Percentiles rank a stretch among this genome's conserved stretches.
These are phyloP conservation scores for Magnolia kwangsiensis DNA, from an alignment of 164 flowering plant genomes.

Conservation along the genomic window DNA sequence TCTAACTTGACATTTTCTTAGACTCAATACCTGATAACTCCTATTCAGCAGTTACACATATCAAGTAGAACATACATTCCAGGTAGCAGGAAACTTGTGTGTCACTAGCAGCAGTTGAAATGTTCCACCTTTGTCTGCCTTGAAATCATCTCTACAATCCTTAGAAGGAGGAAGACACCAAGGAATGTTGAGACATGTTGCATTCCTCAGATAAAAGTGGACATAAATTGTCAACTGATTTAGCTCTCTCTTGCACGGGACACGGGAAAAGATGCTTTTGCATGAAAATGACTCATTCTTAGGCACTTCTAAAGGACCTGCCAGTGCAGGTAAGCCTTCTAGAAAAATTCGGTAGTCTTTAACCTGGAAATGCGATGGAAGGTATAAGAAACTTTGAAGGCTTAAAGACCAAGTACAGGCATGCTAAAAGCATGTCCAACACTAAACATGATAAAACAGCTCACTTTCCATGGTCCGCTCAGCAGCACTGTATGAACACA, in stretches of 20 bases:
- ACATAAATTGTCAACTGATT: constrained; percentile 33
- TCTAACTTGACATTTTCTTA: background rate
- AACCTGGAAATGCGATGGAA: constrained; percentile 40
- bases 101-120: constrained; percentile 57
- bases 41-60: background rate
- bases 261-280: constrained; percentile 42
- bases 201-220: constrained; percentile 33
- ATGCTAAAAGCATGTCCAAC: background rate
- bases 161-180: constrained; percentile 20
- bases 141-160: constrained; percentile 18
- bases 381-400: background rate
- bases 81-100: constrained; percentile 65
- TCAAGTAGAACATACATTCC: constrained; percentile 37
- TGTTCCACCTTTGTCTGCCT: constrained; percentile 33
- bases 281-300: constrained; percentile 47
- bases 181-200: constrained; percentile 28
- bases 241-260: constrained; percentile 18
- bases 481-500: too few relatives aligned
- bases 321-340: constrained; percentile 46
- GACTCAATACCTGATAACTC: background rate
- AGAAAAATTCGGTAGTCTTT: constrained; percentile 45
- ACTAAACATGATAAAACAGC: background rate
- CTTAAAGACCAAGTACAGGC: background rate
- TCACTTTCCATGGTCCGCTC: background rate
- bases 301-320: constrained; percentile 18